Base-by-base conservation (phyloP, 1,284 basidiomycete species). In the Tilletia walkeri region DNA sequence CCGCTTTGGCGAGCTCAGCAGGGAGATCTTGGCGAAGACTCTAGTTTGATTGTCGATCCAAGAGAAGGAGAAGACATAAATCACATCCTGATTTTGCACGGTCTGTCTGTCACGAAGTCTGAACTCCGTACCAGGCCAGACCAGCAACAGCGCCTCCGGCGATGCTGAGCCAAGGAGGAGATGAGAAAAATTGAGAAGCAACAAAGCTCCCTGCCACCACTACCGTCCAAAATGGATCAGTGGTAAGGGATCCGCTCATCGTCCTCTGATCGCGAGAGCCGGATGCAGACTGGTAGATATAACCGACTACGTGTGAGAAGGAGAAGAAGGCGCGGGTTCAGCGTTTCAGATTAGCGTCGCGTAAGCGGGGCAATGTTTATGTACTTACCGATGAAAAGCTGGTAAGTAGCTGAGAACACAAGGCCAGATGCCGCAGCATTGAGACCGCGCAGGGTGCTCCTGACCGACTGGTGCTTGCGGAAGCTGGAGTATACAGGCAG, bases 371-470 rank as follows among this genome's bases (percentile, higher is more conserved):
- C 24, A 30, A 1, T 30, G 24, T 30, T 2, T 30, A 30, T 45
- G 41, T 45, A 54, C 75, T 69, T 65, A 76, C 75, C 75, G 2
- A 76, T 67, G 81, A 84, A 88, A 41, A 88, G 83, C 67, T 87
- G 85, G 81, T 87, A 88, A 0, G 88, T 87, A 3, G 88, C 87
- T 0, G 87, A 88, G 71, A 85, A 88, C 16, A 89, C 86, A 45
- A 89, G 83, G 0, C 88, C 88, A 10, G 87, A 85, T 0, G 88
- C 88, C 4, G 86, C 84, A 3, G 88, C 87, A 73, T 88, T 88
- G 4, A 89, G 83, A 2, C 88, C 88, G 66, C 88, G 83, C 48
- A 89, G 76, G 2, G 87, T 73, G 36, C 85, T 85, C 4, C 84
- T 80, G 2, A 86, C 86, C 20, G 82, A 77, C 48, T 82, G 80